Percentiles rank a stretch among this genome's conserved stretches.
Evolutionary conservation across 2,329 filamentous ascomycete genomes (phyloP).

Genomic region (Colletotrichum eleusines): DNA sequence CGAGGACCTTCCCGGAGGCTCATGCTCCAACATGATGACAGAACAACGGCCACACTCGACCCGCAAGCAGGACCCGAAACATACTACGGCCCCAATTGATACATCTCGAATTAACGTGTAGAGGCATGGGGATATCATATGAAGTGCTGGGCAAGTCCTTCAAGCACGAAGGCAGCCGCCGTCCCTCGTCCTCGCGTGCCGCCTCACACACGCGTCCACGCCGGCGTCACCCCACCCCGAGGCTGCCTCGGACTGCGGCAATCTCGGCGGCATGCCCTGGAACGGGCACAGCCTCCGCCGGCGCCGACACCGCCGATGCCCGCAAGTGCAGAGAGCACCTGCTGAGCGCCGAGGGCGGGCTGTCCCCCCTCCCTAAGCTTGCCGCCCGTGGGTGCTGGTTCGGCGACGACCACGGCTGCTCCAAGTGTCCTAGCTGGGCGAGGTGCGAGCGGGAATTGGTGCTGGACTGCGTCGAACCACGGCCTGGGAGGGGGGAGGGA

Average conservation of each 20-base stretch:
- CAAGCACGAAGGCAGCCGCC: background rate
- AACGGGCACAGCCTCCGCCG: too few relatives aligned
- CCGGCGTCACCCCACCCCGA: too few relatives aligned
- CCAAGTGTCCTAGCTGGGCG: constrained; percentile 8
- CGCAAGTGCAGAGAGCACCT: constrained; percentile 15
- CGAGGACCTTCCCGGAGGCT: background rate
- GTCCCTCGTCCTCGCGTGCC: too few relatives aligned
- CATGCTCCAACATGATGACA: background rate
- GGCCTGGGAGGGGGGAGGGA: constrained; percentile 8
- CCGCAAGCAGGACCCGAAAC: background rate
- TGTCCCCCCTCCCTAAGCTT: too few relatives aligned
- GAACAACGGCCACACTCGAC: background rate
- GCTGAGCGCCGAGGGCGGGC: background rate
- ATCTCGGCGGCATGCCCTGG: too few relatives aligned
- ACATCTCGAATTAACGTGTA: background rate
- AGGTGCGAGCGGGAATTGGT: background rate
- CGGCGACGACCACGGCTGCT: constrained; percentile 3
- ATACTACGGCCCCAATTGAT: too few relatives aligned
- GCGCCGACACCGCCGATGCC: background rate
- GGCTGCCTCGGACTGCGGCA: too few relatives aligned
- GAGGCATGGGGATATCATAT: background rate
- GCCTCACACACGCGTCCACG: too few relatives aligned
- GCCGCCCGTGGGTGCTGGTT: background rate
- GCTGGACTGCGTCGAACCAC: background rate
- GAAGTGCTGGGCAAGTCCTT: background rate